Evolutionary conservation across 2,329 filamentous ascomycete species (phyloP).

Genomic region (Zarea fungicola): DNA sequence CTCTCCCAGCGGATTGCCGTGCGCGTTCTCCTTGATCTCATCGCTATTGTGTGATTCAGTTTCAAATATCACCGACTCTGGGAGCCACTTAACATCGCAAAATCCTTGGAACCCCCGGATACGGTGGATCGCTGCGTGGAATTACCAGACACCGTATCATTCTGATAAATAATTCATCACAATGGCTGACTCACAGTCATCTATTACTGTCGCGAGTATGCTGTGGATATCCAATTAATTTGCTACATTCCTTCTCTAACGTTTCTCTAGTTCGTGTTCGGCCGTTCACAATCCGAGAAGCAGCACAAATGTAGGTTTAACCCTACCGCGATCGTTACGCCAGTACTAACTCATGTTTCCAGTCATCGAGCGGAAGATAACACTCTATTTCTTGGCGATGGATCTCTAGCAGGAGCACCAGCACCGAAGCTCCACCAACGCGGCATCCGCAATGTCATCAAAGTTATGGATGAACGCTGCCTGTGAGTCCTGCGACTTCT

Average conservation of each 20-base stretch:
- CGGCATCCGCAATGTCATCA: slow-evolving; percentile 86
- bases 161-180: too few relatives aligned
- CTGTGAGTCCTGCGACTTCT: slow-evolving; percentile 57
- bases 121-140: neutral
- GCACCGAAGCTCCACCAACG: slow-evolving; percentile 80
- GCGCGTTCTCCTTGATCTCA: too few relatives aligned
- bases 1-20: too few relatives aligned
- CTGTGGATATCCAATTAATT: neutral
- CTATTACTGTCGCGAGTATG: slow-evolving; percentile 55
- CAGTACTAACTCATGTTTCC: slow-evolving; percentile 15
- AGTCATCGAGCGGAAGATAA: slow-evolving; percentile 71
- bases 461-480: slow-evolving; percentile 93
- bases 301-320: slow-evolving; percentile 69
- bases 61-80: too few relatives aligned
- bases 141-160: neutral
- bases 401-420: slow-evolving; percentile 82
- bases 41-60: too few relatives aligned
- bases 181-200: slow-evolving; percentile 33
- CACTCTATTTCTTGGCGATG: slow-evolving; percentile 91
- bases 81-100: too few relatives aligned
- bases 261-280: slow-evolving; percentile 57
- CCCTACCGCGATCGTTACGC: neutral
- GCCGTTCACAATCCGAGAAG: slow-evolving; percentile 82
- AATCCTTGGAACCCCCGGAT: too few relatives aligned
- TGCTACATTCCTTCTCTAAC: slow-evolving; percentile 22